phyloP scores from a whole-genome alignment of 2,329 filamentous ascomycete species.

The Lasiodiplodia theobromae region DNA sequence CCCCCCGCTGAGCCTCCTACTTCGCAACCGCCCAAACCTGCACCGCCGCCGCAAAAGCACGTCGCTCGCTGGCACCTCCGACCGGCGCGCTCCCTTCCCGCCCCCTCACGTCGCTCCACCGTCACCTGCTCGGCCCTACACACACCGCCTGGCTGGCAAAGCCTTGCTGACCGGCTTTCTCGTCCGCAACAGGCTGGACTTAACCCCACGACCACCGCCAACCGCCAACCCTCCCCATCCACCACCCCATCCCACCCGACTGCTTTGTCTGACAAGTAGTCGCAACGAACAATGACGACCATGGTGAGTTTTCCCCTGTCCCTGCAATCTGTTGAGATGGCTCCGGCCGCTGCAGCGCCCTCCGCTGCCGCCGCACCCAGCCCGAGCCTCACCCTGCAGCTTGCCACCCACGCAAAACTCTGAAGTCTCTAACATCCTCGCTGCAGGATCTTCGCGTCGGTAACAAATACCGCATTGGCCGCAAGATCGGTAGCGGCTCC shows the following conservation, averaged over 20 bases:
- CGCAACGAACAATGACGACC: slow-evolving; percentile 62
- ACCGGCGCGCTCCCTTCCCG: slow-evolving; percentile 21
- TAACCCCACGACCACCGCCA: slow-evolving; percentile 37
- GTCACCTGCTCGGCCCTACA: slow-evolving; percentile 44
- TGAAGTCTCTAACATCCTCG: slow-evolving; percentile 30
- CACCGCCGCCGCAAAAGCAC: slow-evolving; percentile 31
- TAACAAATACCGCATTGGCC: slow-evolving; percentile 99
- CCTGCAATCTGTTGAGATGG: slow-evolving; percentile 40
- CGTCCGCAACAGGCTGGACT: slow-evolving; percentile 47
- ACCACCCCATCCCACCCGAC: slow-evolving; percentile 22
- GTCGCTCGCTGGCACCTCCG: slow-evolving; percentile 14
- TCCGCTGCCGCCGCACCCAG: slow-evolving; percentile 16
- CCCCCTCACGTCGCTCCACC: slow-evolving; percentile 33
- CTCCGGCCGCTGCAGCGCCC: neutral
- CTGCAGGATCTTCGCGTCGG: slow-evolving; percentile 93
- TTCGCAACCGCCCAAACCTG: slow-evolving; percentile 25
- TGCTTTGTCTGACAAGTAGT: slow-evolving; percentile 29
- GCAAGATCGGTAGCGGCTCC: slow-evolving; percentile 96
- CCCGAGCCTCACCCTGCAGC: slow-evolving; percentile 30
- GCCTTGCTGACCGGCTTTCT: slow-evolving; percentile 48
- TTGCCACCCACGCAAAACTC: slow-evolving; percentile 31
- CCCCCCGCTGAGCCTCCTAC: slow-evolving; percentile 35
- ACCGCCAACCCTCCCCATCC: slow-evolving; percentile 36
- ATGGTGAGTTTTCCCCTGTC: slow-evolving; percentile 60
- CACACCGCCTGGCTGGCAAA: slow-evolving; percentile 53